Evolutionary conservation across 2,329 filamentous ascomycete genomes (phyloP).

Genomic region (Penicillium vulpinum): DNA sequence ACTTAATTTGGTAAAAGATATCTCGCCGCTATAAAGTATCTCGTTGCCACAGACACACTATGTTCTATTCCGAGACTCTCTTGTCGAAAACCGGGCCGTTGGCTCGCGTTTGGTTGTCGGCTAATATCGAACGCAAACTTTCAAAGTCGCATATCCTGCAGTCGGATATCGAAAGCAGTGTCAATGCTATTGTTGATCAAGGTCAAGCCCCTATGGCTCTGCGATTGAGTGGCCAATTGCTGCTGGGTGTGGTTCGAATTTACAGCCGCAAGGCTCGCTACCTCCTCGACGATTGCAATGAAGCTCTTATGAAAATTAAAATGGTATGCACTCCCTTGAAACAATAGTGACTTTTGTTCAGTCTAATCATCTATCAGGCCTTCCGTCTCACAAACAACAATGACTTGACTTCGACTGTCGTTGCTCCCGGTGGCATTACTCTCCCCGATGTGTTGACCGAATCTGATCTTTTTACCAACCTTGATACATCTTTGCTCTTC

Average conservation of each 20-base stretch:
- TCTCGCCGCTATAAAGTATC: slow-evolving; percentile 30
- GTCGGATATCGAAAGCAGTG: slow-evolving; percentile 90
- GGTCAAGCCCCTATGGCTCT: slow-evolving; percentile 93
- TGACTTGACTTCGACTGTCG: slow-evolving; percentile 80
- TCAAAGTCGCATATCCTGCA: slow-evolving; percentile 95
- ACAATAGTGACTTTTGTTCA: background rate
- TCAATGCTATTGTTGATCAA: slow-evolving; percentile 90
- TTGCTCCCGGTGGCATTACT: slow-evolving; percentile 80
- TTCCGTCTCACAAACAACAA: slow-evolving; percentile 94
- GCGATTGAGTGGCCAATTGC: slow-evolving; percentile 86
- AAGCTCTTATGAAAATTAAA: slow-evolving; percentile 96
- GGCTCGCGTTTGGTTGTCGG: slow-evolving; percentile 96
- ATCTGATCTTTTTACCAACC: slow-evolving; percentile 82
- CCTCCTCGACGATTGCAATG: slow-evolving; percentile 93
- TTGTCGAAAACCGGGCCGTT: slow-evolving; percentile 95
- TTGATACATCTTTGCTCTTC: slow-evolving; percentile 79
- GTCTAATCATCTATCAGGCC: slow-evolving; percentile 58
- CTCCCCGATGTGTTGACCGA: slow-evolving; percentile 92
- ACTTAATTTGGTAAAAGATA: slow-evolving; percentile 32
- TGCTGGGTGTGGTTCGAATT: slow-evolving; percentile 94
- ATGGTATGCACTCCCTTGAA: slow-evolving; percentile 64
- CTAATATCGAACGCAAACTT: slow-evolving; percentile 97
- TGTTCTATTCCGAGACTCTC: slow-evolving; percentile 98
- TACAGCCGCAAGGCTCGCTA: slow-evolving; percentile 98
- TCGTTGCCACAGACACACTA: slow-evolving; percentile 44